Evolutionary conservation across 2,329 filamentous ascomycete genomes (phyloP).

Genomic region (Talaromyces marneffei): DNA sequence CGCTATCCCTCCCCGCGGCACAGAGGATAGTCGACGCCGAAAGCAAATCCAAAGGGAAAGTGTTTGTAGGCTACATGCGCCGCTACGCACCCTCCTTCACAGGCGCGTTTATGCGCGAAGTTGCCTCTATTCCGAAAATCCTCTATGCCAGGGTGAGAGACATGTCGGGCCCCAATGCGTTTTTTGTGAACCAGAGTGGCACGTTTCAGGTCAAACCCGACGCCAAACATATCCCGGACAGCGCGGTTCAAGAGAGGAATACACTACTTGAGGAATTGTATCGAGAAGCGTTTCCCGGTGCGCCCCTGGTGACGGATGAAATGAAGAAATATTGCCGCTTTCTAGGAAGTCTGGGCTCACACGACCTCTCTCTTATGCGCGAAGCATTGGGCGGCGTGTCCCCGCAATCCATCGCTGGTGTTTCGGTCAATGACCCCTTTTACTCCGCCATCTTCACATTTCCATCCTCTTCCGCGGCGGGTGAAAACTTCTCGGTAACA

Average conservation of each 20-base stretch:
- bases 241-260: not conserved
- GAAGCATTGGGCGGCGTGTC: constrained; percentile 44
- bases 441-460: constrained; percentile 36
- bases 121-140: constrained; percentile 48
- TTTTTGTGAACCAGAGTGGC: constrained; percentile 22
- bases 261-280: not conserved
- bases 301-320: not conserved
- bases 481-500: constrained; percentile 43
- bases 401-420: constrained; percentile 43
- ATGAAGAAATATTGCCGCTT: constrained; percentile 33
- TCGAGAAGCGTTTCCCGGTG: constrained; percentile 4
- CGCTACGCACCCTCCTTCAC: constrained; percentile 55
- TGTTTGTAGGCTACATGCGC: constrained; percentile 58
- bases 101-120: constrained; percentile 48
- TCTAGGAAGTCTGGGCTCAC: constrained; percentile 47
- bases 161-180: constrained; percentile 51
- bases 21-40: constrained; percentile 49
- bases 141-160: constrained; percentile 49
- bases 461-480: not conserved
- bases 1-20: constrained; percentile 45
- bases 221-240: not conserved
- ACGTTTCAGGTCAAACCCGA: constrained; percentile 16
- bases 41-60: constrained; percentile 33
- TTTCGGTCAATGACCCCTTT: constrained; percentile 40
- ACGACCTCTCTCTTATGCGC: constrained; percentile 52